Evolutionary conservation across 2,329 filamentous ascomycete genomes (phyloP), one percentile per base, ranked within the genome.

Genomic region (Botrytis pseudocinerea): DNA sequence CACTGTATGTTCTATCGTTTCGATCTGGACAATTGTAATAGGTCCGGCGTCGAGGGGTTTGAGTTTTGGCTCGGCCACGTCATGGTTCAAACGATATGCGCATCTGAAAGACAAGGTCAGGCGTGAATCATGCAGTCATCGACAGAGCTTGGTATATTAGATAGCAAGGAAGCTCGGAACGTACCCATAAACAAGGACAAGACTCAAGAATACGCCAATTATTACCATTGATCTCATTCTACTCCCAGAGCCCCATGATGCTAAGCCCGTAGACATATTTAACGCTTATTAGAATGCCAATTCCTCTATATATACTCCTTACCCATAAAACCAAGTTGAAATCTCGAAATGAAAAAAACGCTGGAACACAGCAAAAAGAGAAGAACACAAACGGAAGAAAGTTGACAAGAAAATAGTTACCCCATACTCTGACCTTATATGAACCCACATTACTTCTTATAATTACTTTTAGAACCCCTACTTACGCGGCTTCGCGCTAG

Each of bases 131-230:
- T n/a, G 9, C 25, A 22, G 32, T n/a, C 2, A 42, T 42, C 22
- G 14, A n/a, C 8, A 4, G 18, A 22, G 18, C 35, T 25, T 18
- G 48, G n/a, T 20, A 16, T 0, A 16, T 20, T 1, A 14, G 8
- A 48, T 38, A 16, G 14, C 4, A 5, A 28, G 8, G 20, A 40
- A n/a, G 25, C n/a, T 59, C n/a, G 20, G 25, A 44, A 44, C 46
- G 32, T 71, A 66, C 69, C 69, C 32, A 40, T 71, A 71, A 51
- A 71, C 28, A 57, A 66, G 10, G 16, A 59, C 38, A 44, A 71
- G 38, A 44, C 46, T 64, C 22, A 65, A 12, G n/a, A 71, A 71
- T 25, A 65, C 22, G n/a, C 46, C 69, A 22, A 44, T 5, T 32
- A 57, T 42, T 14, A 64, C 12, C 42, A 42, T 48, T 38, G 32